Conservation (phyloP, 345 rosid genomes). For the Cochlearia excelsa region DNA sequence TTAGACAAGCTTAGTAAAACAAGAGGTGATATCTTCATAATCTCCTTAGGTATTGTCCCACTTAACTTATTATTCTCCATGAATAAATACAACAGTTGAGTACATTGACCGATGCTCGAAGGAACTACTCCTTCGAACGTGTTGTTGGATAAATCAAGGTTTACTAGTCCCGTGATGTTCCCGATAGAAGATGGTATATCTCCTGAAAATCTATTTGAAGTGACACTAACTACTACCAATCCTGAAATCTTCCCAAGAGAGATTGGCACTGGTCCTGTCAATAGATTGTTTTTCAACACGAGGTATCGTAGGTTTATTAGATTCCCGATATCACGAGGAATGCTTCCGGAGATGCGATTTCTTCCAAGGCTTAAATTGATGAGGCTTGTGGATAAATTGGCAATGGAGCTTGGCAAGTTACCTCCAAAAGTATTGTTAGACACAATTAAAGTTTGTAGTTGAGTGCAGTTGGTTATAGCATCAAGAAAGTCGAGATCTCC, state of each 20-base stretch:
- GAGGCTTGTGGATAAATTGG: not conserved
- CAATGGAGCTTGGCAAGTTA: not conserved
- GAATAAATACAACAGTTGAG: not conserved
- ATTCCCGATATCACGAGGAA: not conserved
- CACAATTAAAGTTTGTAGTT: not conserved
- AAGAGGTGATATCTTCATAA: constrained; percentile 30
- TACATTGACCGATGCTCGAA: constrained; percentile 6
- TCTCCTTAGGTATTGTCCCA: constrained; percentile 32
- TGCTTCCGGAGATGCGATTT: not conserved
- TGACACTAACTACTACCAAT: not conserved
- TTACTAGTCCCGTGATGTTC: not conserved
- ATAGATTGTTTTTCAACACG: not conserved
- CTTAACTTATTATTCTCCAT: not conserved
- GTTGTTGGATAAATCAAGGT: not conserved
- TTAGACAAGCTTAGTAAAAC: not conserved
- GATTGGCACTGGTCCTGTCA: too few species aligned
- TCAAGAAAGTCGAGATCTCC: constrained; percentile 11
- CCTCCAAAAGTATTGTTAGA: not conserved
- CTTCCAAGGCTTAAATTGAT: not conserved
- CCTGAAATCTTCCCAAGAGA: not conserved
- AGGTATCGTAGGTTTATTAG: not conserved
- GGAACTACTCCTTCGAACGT: constrained; percentile 18
- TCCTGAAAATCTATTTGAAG: constrained; percentile 11
- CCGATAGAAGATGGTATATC: constrained; percentile 7
- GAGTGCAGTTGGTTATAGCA: constrained; percentile 10